phyloP scores from a whole-genome alignment of 1,139 yeast genomes.

The Hyphopichia buzzinii region DNA sequence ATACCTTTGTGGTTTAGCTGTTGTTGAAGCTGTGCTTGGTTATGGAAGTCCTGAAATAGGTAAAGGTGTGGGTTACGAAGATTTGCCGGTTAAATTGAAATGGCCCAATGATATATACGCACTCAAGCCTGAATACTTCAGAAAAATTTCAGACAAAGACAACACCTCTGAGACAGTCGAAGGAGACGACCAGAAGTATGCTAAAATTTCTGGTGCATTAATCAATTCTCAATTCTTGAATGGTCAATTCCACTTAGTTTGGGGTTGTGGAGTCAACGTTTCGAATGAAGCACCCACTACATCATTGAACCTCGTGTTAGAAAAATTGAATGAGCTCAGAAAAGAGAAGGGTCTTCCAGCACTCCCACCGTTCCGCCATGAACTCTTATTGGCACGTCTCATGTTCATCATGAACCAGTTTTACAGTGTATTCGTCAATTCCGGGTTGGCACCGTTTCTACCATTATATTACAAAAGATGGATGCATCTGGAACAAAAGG shows the following conservation, averaged over 20 bases:
- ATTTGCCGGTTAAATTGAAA: constrained; percentile 76
- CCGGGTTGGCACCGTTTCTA: constrained; percentile 71
- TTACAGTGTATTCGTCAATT: constrained; percentile 53
- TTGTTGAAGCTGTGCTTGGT: constrained; percentile 70
- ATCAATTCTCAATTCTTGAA: constrained; percentile 73
- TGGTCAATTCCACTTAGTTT: constrained; percentile 58
- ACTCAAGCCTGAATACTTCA: constrained; percentile 58
- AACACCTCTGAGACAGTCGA: constrained; percentile 31
- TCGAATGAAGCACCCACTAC: constrained; percentile 90
- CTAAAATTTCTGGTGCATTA: constrained; percentile 81
- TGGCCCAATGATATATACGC: constrained; percentile 98
- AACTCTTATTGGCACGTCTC: constrained; percentile 66
- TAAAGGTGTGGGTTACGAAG: constrained; percentile 56
- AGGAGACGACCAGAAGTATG: constrained; percentile 50
- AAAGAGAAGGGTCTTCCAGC: constrained; percentile 32
- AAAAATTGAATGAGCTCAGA: constrained; percentile 54
- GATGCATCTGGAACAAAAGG: constrained; percentile 77
- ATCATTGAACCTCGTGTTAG: constrained; percentile 71
- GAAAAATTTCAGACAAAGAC: constrained; percentile 25
- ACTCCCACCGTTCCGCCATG: constrained; percentile 56
- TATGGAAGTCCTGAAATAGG: constrained; percentile 50
- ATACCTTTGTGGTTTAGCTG: constrained; percentile 79
- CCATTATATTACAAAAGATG: constrained; percentile 77
- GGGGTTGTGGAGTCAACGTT: constrained; percentile 88
- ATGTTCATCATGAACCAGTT: constrained; percentile 64